Percentiles rank a stretch among this genome's conserved stretches.
Evolutionary conservation across 2,329 filamentous ascomycete genomes (phyloP).

Genomic region (Diaporthe aspalathi): DNA sequence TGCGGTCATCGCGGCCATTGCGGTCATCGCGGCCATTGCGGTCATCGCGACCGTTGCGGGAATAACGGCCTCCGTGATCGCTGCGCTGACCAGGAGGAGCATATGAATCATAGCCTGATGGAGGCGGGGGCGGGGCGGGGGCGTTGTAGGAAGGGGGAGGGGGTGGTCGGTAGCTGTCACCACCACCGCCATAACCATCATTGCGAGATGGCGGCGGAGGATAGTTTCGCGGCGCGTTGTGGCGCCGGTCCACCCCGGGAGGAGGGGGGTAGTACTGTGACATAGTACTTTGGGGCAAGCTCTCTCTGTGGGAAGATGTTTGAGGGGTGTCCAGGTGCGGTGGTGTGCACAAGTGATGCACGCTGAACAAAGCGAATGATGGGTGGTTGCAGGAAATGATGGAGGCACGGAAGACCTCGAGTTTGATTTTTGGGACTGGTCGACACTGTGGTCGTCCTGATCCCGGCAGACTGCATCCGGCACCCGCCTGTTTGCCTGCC

Average conservation of each 20-base stretch:
- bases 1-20: conserved; percentile 31
- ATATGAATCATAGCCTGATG: conserved; percentile 38
- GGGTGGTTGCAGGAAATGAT: conserved; percentile 13
- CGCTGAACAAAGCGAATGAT: conserved; percentile 11
- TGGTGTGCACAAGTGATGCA: conserved; percentile 23
- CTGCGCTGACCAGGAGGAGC: conserved; percentile 19
- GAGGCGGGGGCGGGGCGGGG: conserved; percentile 34
- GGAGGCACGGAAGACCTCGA: background rate
- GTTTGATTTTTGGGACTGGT: conserved; percentile 11
- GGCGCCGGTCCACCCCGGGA: conserved; percentile 36
- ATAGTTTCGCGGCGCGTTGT: conserved; percentile 31
- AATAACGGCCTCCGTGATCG: conserved; percentile 34
- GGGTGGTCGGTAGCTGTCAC: conserved; percentile 33
- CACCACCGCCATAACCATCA: conserved; percentile 22
- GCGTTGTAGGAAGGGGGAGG: conserved; percentile 32
- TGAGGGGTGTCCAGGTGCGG: background rate
- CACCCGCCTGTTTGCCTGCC: background rate
- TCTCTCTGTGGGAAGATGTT: background rate
- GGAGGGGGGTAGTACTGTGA: conserved; percentile 39
- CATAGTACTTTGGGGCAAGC: conserved; percentile 15
- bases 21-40: conserved; percentile 37
- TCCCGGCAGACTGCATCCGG: background rate
- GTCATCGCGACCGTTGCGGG: conserved; percentile 32
- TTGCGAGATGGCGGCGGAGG: conserved; percentile 13
- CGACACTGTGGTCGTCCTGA: background rate